A percentile compares a stretch with the other conserved stretches of the same genome.
phyloP scores from a whole-genome alignment of 441 rosid genomes.

The Pelargonium fulgidum region DNA sequence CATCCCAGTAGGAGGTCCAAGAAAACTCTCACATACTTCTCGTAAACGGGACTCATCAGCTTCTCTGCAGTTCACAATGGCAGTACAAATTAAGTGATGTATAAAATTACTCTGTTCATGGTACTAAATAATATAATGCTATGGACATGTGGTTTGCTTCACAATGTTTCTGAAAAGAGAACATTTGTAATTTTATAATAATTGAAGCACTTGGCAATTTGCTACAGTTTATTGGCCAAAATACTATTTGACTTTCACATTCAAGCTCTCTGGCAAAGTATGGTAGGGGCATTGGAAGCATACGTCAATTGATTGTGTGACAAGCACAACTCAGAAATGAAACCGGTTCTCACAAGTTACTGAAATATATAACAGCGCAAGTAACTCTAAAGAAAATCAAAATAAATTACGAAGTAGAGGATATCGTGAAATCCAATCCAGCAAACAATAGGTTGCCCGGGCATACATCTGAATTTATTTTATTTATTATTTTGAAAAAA shows the following conservation, averaged over 20 bases:
- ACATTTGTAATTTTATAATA: neutral
- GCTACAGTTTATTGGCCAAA: neutral
- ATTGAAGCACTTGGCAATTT: neutral
- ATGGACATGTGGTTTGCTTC: neutral
- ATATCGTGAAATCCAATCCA: neutral
- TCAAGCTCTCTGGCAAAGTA: neutral
- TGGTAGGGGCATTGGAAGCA: constrained; percentile 1
- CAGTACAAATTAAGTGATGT: neutral
- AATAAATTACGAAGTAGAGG: neutral
- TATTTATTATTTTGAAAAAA: neutral
- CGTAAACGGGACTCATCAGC: constrained; percentile 88
- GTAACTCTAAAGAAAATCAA: neutral
- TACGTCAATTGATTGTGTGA: neutral
- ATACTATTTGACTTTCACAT: neutral
- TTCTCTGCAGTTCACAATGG: constrained; percentile 49
- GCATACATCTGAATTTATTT: neutral
- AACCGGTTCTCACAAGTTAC: neutral
- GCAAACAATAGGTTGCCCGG: constrained; percentile 6
- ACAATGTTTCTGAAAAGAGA: neutral
- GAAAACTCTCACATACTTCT: constrained; percentile 89
- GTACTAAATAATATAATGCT: neutral
- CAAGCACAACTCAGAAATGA: neutral
- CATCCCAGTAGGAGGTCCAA: constrained; percentile 95
- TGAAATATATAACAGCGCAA: neutral
- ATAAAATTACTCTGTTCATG: neutral